These are phyloP conservation scores for Mallotus nudiflorus DNA, from an alignment of 345 rosid genomes.

Conservation along the genomic window DNA sequence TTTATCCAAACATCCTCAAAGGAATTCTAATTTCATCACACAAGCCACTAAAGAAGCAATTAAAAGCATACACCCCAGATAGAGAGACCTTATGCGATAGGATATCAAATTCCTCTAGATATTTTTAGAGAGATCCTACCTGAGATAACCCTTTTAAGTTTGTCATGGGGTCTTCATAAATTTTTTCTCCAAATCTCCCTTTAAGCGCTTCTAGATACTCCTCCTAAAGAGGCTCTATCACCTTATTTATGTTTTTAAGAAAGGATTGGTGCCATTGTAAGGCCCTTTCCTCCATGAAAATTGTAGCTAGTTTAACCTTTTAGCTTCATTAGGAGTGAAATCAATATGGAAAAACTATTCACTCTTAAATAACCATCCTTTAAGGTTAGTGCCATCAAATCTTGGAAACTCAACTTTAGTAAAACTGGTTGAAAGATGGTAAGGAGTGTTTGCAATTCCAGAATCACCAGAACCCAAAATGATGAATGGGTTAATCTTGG, in stretches of 20 bases:
- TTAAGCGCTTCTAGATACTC: not conserved
- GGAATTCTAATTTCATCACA: not conserved
- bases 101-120: not conserved
- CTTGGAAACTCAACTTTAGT: not conserved
- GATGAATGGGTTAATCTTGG: too few relatives aligned
- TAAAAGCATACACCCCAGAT: not conserved
- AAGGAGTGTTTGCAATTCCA: not conserved
- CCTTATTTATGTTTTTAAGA: not conserved
- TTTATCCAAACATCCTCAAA: not conserved
- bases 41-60: not conserved
- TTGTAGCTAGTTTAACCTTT: not conserved
- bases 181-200: too few relatives aligned
- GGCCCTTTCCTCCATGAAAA: not conserved
- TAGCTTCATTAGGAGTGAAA: not conserved
- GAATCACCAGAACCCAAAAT: too few relatives aligned
- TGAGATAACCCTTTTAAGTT: not conserved
- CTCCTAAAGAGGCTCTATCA: not conserved
- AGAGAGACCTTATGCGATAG: not conserved
- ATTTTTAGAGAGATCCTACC: not conserved
- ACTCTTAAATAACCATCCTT: not conserved
- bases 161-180: not conserved
- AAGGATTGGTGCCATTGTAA: not conserved
- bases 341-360: not conserved
- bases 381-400: not conserved
- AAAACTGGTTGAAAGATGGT: not conserved